Percentiles rank a stretch among this genome's conserved stretches.
Conservation (phyloP, 1,139 yeast genomes). For the Meyerozyma sp. region DNA sequence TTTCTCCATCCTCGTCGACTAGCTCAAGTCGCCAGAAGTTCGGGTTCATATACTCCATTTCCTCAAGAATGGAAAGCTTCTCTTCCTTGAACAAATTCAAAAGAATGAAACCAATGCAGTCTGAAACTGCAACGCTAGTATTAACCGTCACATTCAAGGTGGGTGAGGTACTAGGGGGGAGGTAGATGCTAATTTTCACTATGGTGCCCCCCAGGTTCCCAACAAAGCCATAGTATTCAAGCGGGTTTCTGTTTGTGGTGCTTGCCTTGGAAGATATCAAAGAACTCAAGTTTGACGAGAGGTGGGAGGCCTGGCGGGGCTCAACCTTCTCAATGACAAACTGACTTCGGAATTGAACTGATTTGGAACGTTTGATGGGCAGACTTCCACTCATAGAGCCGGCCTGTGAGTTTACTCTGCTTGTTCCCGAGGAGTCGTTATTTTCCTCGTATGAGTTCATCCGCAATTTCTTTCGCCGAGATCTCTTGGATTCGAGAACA, state of each 20-base stretch:
- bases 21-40: slow-evolving; percentile 64
- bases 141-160: slow-evolving; percentile 32
- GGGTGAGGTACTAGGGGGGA: slow-evolving; percentile 33
- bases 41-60: slow-evolving; percentile 35
- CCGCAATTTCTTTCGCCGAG: slow-evolving; percentile 10
- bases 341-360: slow-evolving; percentile 16
- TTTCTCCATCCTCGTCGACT: slow-evolving; percentile 77
- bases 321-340: slow-evolving; percentile 23
- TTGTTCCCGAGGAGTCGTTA: slow-evolving; percentile 2
- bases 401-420: background rate
- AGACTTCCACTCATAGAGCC: background rate
- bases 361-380: slow-evolving; percentile 7
- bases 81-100: slow-evolving; percentile 17
- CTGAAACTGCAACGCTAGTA: slow-evolving; percentile 48
- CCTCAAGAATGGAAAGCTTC: slow-evolving; percentile 10
- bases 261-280: slow-evolving; percentile 34
- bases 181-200: slow-evolving; percentile 29
- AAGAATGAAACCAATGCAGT: slow-evolving; percentile 59
- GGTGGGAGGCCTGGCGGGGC: slow-evolving; percentile 6
- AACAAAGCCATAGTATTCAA: slow-evolving; percentile 52
- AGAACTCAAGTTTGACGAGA: slow-evolving; percentile 30
- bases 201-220: slow-evolving; percentile 17
- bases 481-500: slow-evolving; percentile 10
- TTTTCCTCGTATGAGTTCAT: slow-evolving; percentile 8
- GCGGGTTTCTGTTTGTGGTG: slow-evolving; percentile 39